Evolutionary conservation across 2,329 filamentous ascomycete genomes (phyloP).

Genomic region (Triangularia setosa): DNA sequence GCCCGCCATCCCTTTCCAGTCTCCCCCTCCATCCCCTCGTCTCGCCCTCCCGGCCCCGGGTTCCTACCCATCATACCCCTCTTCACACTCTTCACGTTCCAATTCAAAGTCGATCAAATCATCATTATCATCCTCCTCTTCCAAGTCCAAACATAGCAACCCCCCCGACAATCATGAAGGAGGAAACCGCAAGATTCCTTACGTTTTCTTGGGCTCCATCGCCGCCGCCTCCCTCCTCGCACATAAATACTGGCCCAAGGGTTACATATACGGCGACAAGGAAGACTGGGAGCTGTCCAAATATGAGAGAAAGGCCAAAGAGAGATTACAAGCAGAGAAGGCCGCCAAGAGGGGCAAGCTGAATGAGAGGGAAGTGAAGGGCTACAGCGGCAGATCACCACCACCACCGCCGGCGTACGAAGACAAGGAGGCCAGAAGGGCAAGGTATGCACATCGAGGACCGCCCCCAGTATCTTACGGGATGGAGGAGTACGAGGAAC

Average conservation of each 20-base stretch:
- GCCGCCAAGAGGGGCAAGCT: conserved; percentile 1
- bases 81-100: conserved; percentile 15
- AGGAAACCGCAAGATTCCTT: conserved; percentile 31
- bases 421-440: not conserved
- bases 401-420: not conserved
- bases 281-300: conserved; percentile 33
- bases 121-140: not conserved
- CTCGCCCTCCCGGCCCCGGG: conserved; percentile 21
- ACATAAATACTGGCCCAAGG: conserved; percentile 39
- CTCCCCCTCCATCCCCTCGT: conserved; percentile 2
- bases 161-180: conserved; percentile 15
- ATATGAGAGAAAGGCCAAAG: conserved; percentile 4
- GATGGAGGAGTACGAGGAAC: not conserved
- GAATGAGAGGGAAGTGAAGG: not conserved
- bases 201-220: conserved; percentile 37
- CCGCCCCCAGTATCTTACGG: not conserved
- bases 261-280: conserved; percentile 36
- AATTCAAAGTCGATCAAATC: conserved; percentile 13
- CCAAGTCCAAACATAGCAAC: conserved; percentile 3
- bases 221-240: conserved; percentile 36
- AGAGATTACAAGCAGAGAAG: conserved; percentile 17
- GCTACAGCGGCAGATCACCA: not conserved
- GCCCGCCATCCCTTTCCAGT: not conserved
- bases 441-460: not conserved
- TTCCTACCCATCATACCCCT: not conserved